phyloP scores from a whole-genome alignment of 2,329 filamentous ascomycete species.

The Metarhizium anisopliae region DNA sequence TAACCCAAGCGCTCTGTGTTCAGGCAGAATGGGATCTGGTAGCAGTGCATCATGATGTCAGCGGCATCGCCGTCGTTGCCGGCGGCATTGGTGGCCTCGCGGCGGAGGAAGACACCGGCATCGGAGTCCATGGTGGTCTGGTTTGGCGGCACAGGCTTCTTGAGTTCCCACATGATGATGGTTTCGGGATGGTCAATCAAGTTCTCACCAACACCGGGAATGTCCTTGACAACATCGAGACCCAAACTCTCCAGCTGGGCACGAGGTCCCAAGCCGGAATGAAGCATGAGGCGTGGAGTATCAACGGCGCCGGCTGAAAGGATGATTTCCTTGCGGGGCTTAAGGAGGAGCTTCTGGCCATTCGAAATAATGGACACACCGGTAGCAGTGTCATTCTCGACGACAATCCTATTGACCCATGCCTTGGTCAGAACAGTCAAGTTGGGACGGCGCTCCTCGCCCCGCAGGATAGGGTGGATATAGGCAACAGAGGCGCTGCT shows the following conservation, averaged over 20 bases:
- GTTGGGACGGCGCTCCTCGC: constrained; percentile 75
- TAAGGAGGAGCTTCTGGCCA: constrained; percentile 45
- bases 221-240: constrained; percentile 46
- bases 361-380: constrained; percentile 58
- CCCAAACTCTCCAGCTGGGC: constrained; percentile 43
- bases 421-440: constrained; percentile 80
- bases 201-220: constrained; percentile 53
- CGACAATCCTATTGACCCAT: constrained; percentile 76
- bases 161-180: constrained; percentile 66
- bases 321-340: constrained; percentile 66
- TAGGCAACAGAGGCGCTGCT: constrained; percentile 86
- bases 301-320: constrained; percentile 74
- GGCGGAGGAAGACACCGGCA: constrained; percentile 78
- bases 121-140: constrained; percentile 90
- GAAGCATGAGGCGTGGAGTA: constrained; percentile 59
- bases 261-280: constrained; percentile 48
- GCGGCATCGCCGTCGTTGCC: constrained; percentile 65
- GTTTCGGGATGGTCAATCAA: constrained; percentile 52
- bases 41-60: constrained; percentile 95
- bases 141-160: constrained; percentile 63
- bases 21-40: constrained; percentile 85
- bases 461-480: constrained; percentile 81
- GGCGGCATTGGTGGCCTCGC: constrained; percentile 59
- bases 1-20: constrained; percentile 79
- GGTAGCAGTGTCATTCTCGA: constrained; percentile 60